Percentiles rank a stretch among this genome's conserved stretches.
Evolutionary conservation across 1,284 basidiomycete species (phyloP).

Genomic region (Trametes sp.): DNA sequence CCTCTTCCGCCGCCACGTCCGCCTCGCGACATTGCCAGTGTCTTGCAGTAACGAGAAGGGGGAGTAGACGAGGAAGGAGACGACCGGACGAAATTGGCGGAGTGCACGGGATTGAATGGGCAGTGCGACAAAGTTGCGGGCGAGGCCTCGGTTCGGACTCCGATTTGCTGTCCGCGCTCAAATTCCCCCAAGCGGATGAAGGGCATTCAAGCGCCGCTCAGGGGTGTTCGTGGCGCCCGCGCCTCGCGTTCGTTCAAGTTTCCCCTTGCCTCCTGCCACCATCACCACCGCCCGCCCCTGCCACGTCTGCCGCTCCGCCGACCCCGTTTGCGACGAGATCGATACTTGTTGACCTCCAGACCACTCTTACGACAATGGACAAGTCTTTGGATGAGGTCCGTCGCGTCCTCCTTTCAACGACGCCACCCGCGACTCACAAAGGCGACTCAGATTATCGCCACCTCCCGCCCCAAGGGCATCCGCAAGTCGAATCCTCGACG

Average conservation of each 20-base stretch:
- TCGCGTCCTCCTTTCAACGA: conserved; percentile 29
- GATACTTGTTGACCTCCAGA: conserved; percentile 1
- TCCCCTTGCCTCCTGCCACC: conserved; percentile 38
- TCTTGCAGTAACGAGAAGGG: background rate
- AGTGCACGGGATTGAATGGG: background rate
- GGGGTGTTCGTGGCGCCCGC: conserved; percentile 16
- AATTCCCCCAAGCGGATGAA: conserved; percentile 6
- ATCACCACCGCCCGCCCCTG: conserved; percentile 34
- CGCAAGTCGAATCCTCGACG: conserved; percentile 58
- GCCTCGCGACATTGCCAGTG: conserved; percentile 65
- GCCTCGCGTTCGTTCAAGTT: conserved; percentile 30
- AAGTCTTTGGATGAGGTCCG: conserved; percentile 90
- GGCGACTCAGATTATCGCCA: conserved; percentile 72
- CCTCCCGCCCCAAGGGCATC: conserved; percentile 56
- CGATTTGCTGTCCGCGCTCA: conserved; percentile 13
- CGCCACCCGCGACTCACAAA: conserved; percentile 31
- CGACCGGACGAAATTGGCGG: conserved; percentile 7
- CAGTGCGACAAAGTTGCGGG: conserved; percentile 18
- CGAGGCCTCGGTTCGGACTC: conserved; percentile 31
- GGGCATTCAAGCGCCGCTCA: conserved; percentile 22
- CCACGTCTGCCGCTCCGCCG: conserved; percentile 29
- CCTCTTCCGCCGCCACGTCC: conserved; percentile 54
- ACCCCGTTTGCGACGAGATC: conserved; percentile 20
- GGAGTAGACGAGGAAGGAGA: background rate
- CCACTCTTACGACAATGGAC: conserved; percentile 61